Evolutionary conservation across 1,284 basidiomycete species (phyloP).

Genomic region (Cryptococcus jaspeensis): DNA sequence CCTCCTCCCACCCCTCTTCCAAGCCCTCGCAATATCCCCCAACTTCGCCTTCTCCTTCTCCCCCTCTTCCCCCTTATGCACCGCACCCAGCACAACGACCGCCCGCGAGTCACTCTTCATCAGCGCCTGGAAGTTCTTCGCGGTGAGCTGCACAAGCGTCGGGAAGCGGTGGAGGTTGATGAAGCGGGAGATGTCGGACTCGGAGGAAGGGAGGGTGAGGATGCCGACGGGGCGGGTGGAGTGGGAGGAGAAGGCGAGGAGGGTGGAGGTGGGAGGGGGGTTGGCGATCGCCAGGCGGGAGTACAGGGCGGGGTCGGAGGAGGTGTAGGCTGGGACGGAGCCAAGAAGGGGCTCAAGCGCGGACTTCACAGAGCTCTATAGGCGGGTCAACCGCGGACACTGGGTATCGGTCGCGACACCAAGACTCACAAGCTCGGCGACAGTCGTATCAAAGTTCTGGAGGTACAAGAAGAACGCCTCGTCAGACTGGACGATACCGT

Average conservation of each 20-base stretch:
- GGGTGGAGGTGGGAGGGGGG: constrained; percentile 55
- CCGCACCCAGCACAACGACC: constrained; percentile 69
- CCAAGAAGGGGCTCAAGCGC: constrained; percentile 64
- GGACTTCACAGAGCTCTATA: constrained; percentile 56
- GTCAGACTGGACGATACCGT: constrained; percentile 57
- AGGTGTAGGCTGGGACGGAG: constrained; percentile 63
- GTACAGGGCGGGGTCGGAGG: constrained; percentile 55
- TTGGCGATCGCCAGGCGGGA: constrained; percentile 58
- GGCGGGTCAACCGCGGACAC: neutral
- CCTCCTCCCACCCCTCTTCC: constrained; percentile 55
- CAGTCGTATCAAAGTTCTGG: constrained; percentile 55
- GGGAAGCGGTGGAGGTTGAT: constrained; percentile 68
- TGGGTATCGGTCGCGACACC: neutral
- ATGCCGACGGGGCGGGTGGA: constrained; percentile 33
- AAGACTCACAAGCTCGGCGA: constrained; percentile 47
- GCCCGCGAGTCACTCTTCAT: constrained; percentile 71
- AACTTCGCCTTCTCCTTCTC: constrained; percentile 57
- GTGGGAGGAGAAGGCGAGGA: constrained; percentile 75
- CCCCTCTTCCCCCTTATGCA: constrained; percentile 49
- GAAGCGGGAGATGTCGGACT: constrained; percentile 54
- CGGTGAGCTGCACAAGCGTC: constrained; percentile 65
- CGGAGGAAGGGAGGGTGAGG: constrained; percentile 37
- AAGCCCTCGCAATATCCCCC: constrained; percentile 61
- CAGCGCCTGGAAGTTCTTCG: constrained; percentile 71
- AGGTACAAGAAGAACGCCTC: constrained; percentile 73